Evolutionary conservation across 1,284 basidiomycete species (phyloP), one percentile per base, ranked within the genome.

Genomic region (Tremellales sp.): DNA sequence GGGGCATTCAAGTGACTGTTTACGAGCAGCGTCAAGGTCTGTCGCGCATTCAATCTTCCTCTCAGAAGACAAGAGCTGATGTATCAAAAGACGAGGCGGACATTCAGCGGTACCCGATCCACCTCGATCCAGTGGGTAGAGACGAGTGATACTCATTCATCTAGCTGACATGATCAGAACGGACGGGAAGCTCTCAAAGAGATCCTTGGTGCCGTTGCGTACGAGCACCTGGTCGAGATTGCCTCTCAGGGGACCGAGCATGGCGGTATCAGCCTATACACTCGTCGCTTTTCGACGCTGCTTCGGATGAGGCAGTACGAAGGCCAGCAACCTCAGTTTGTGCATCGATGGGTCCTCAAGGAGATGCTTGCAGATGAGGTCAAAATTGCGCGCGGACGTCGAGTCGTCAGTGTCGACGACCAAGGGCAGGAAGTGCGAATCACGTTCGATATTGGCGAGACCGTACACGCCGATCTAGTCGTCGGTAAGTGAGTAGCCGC

Each of bases 141-240:
- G 10, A n/a, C n/a, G n/a, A 6, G 15, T 36, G 5, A 17, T 6
- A 36, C 33, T 36, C 6, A 15, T 15, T 36, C 13, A 6, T 36
- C 19, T 6, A 6, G 5, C 33, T 36, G 13, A 36, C 19, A 15
- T 15, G 29, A 36, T n/a, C 23, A 56, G 52, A 51, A 56, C 24
- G 57, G 51, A 19, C 46, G 53, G 4, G 25, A 23, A 33, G 51
- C 48, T 23, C 40, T 58, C 10, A 13, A 27, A 27, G 19, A 17
- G 13, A 43, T 58, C 26, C 77, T 88, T 35, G 78, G 81, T 5
- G 72, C 80, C 0, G 80, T 84, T 17, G 83, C 85, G 58, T 83
- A 82, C 60, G 62, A 76, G 23, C 68, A 78, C 15, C 78, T 81
- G 29, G 79, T 84, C 46, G 47, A 62, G 5, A 57, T 67, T 19